These are phyloP conservation scores for Inosperma sp. DNA, from an alignment of 768 basidiomycete genomes.

Conservation along the genomic window DNA sequence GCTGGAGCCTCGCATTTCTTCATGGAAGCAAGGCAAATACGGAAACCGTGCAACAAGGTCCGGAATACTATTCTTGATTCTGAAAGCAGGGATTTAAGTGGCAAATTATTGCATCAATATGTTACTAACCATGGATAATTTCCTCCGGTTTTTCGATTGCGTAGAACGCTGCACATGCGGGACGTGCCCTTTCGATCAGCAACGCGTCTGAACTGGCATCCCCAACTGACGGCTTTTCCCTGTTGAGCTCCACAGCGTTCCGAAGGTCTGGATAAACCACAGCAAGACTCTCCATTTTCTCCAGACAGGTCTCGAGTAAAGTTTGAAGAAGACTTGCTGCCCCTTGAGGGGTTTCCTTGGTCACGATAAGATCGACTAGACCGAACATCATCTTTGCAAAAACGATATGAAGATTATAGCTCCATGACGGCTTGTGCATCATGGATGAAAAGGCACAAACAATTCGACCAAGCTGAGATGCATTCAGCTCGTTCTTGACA, in stretches of 20 bases:
- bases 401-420: slow-evolving; percentile 78
- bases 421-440: slow-evolving; percentile 83
- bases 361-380: slow-evolving; percentile 74
- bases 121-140: slow-evolving; percentile 63
- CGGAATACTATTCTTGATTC: slow-evolving; percentile 86
- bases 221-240: slow-evolving; percentile 33
- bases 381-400: slow-evolving; percentile 92
- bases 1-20: slow-evolving; percentile 75
- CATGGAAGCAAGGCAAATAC: slow-evolving; percentile 69
- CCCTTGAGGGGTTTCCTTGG: slow-evolving; percentile 67
- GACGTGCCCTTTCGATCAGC: slow-evolving; percentile 80
- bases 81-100: slow-evolving; percentile 28
- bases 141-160: slow-evolving; percentile 81
- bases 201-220: slow-evolving; percentile 47
- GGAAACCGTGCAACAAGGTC: slow-evolving; percentile 84
- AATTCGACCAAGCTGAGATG: slow-evolving; percentile 69
- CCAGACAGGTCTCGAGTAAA: slow-evolving; percentile 79
- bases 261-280: slow-evolving; percentile 55
- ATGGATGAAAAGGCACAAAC: slow-evolving; percentile 83
- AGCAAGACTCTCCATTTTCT: slow-evolving; percentile 79
- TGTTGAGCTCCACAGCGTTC: slow-evolving; percentile 43
- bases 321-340: slow-evolving; percentile 65
- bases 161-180: slow-evolving; percentile 72
- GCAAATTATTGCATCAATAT: slow-evolving; percentile 4
- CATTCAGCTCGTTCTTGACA: slow-evolving; percentile 74